Percentiles rank a stretch among this genome's conserved stretches.
These are phyloP conservation scores for Metschnikowia aberdeeniae DNA, from an alignment of 805 yeast species.

Conservation along the genomic window DNA sequence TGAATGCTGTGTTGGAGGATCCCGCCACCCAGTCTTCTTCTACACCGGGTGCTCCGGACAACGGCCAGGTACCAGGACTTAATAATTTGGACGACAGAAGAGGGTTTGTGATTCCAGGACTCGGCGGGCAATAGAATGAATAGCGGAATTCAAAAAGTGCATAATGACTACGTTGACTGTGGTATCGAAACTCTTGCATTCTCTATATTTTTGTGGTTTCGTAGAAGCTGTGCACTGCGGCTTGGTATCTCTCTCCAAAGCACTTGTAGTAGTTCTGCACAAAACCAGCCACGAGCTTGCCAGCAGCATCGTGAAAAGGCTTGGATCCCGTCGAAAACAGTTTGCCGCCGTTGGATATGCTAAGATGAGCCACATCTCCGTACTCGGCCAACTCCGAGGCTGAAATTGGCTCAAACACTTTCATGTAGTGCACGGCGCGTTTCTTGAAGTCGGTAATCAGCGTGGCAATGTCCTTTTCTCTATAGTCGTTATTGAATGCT, in stretches of 20 bases:
- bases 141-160: not conserved
- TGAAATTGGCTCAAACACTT: constrained; percentile 19
- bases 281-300: constrained; percentile 13
- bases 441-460: constrained; percentile 59
- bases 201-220: constrained; percentile 4
- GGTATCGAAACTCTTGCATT: not conserved
- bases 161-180: not conserved
- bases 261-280: constrained; percentile 14
- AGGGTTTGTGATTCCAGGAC: constrained; percentile 11
- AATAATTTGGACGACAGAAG: constrained; percentile 9
- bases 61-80: constrained; percentile 15
- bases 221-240: constrained; percentile 15
- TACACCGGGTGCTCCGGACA: constrained; percentile 1
- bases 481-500: constrained; percentile 59
- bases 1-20: constrained; percentile 34
- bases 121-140: not conserved
- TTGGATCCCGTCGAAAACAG: constrained; percentile 2
- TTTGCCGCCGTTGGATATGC: constrained; percentile 14
- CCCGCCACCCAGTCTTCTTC: constrained; percentile 3
- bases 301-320: not conserved
- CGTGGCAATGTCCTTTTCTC: constrained; percentile 43
- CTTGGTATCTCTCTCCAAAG: constrained; percentile 16
- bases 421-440: constrained; percentile 50
- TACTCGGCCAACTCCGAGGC: constrained; percentile 10
- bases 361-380: constrained; percentile 9